These are phyloP conservation scores for Macrotyloma uniflorum DNA, from an alignment of 306 rosid genomes.

Conservation along the genomic window DNA sequence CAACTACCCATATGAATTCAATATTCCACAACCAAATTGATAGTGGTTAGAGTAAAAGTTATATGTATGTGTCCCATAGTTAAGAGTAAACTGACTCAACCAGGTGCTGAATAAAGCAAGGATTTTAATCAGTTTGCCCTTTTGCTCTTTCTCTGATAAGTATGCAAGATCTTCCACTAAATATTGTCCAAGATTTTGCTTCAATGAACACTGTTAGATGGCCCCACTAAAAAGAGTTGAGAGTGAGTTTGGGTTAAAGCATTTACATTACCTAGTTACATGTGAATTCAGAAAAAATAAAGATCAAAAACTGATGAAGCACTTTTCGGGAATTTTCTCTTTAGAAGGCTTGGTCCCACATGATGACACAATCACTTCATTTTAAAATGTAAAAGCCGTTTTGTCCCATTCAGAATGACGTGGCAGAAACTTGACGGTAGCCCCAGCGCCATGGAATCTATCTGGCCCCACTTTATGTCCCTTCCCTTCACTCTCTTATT, in stretches of 20 bases:
- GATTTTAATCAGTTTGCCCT: slow-evolving; percentile 16
- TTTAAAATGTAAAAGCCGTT: slow-evolving; percentile 42
- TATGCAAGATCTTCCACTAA: slow-evolving; percentile 44
- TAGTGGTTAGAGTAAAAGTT: slow-evolving; percentile 1
- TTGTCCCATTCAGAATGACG: slow-evolving; percentile 65
- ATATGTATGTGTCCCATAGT: neutral
- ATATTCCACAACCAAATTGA: neutral
- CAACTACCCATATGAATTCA: neutral
- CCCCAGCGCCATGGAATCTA: slow-evolving; percentile 30
- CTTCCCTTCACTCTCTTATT: neutral
- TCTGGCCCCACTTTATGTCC: neutral
- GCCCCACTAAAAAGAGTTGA: slow-evolving; percentile 34
- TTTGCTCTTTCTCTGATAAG: slow-evolving; percentile 23
- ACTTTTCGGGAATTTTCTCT: slow-evolving; percentile 45
- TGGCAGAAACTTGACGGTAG: slow-evolving; percentile 41
- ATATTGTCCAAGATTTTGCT: slow-evolving; percentile 22
- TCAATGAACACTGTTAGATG: slow-evolving; percentile 23
- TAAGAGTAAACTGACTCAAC: neutral
- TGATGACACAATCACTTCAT: slow-evolving; percentile 47
- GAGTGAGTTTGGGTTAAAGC: slow-evolving; percentile 2
- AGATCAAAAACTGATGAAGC: slow-evolving; percentile 33
- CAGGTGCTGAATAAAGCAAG: slow-evolving; percentile 23
- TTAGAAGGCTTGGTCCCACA: slow-evolving; percentile 32
- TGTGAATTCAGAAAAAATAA: slow-evolving; percentile 26
- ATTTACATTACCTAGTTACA: neutral